These are phyloP conservation scores for Nicotiana attenuata DNA, from an alignment of 257 asterid species.

Conservation along the genomic window DNA sequence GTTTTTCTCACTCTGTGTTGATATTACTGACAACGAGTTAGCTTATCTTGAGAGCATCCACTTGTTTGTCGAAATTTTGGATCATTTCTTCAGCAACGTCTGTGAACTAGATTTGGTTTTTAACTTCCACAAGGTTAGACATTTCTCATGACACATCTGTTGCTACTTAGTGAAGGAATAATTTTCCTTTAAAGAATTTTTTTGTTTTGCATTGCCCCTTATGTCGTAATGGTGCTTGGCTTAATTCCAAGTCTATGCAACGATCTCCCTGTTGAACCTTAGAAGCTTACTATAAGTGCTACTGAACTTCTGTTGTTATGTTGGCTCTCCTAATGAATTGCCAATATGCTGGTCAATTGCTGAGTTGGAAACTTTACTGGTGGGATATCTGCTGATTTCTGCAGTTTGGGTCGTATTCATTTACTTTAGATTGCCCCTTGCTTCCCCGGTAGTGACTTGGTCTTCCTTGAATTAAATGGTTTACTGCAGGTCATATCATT, in stretches of 20 bases:
- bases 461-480: neutral
- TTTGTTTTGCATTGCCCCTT: neutral
- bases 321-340: neutral
- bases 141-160: neutral
- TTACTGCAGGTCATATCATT: too few relatives aligned
- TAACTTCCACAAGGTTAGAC: conserved; percentile 91
- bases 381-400: neutral
- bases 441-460: neutral
- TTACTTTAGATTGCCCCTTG: neutral
- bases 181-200: neutral
- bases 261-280: neutral
- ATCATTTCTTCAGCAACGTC: conserved; percentile 95
- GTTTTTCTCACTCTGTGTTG: conserved; percentile 92
- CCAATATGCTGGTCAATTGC: neutral
- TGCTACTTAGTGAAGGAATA: neutral
- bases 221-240: neutral
- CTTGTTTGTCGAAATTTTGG: conserved; percentile 96
- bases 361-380: neutral
- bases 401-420: neutral
- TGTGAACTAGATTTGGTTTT: conserved; percentile 94
- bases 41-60: conserved; percentile 86
- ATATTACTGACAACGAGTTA: conserved; percentile 91
- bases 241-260: neutral
- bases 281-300: neutral
- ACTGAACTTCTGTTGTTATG: neutral